phyloP scores from a whole-genome alignment of 78 protist species.

The Dictyostelium firmibasis region DNA sequence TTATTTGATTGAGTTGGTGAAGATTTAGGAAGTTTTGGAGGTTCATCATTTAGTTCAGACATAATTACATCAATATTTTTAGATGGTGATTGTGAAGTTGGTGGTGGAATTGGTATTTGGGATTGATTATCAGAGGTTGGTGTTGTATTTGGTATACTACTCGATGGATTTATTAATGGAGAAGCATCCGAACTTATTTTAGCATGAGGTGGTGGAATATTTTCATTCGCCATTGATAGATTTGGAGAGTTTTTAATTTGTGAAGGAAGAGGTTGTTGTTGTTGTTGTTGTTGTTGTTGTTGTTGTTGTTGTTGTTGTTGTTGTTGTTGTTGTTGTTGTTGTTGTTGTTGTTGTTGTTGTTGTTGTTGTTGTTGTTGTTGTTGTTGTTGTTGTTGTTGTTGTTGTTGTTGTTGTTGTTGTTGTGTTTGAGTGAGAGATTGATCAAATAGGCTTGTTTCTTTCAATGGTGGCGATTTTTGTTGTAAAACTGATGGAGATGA shows the following conservation, averaged over 20 bases:
- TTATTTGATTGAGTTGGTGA: background rate
- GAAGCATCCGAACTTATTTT: background rate
- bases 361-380: too few relatives aligned
- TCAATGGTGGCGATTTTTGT: conserved; percentile 1
- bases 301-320: too few relatives aligned
- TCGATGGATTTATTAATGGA: background rate
- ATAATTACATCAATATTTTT: background rate
- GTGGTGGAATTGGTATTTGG: background rate
- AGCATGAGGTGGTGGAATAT: background rate
- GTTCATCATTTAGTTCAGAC: background rate
- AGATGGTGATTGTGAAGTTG: background rate
- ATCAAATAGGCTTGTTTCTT: background rate
- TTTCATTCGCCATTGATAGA: background rate
- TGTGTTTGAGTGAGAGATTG: too few relatives aligned
- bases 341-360: too few relatives aligned
- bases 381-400: too few relatives aligned
- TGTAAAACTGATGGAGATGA: background rate
- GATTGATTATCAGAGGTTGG: background rate
- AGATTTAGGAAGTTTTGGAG: conserved; percentile 2
- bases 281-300: too few relatives aligned
- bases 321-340: too few relatives aligned
- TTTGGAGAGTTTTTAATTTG: conserved; percentile 3
- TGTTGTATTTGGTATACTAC: background rate
- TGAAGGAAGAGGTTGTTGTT: background rate
- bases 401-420: too few relatives aligned